These are phyloP conservation scores for Suillus subaureus DNA, from an alignment of 768 basidiomycete species.

Conservation along the genomic window DNA sequence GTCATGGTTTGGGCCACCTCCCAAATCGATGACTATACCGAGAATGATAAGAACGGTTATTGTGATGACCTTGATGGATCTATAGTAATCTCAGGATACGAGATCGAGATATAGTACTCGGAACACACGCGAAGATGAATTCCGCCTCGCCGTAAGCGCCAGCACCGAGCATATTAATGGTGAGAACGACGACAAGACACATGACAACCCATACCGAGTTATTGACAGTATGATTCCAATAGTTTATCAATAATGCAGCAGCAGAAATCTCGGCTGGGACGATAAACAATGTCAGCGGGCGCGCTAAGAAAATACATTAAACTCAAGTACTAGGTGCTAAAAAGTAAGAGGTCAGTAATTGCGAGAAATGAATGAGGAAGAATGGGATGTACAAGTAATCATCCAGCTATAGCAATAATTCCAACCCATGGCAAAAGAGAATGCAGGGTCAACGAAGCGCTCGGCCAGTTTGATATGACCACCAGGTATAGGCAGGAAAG, in stretches of 20 bases:
- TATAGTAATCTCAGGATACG: conserved; percentile 9
- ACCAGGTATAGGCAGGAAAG: conserved; percentile 77
- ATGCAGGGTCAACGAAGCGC: conserved; percentile 78
- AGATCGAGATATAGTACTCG: not conserved
- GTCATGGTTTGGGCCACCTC: conserved; percentile 84
- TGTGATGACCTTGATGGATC: conserved; percentile 88
- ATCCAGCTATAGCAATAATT: conserved; percentile 50
- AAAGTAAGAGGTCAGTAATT: conserved; percentile 29
- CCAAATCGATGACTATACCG: conserved; percentile 80
- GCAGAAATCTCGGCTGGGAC: conserved; percentile 34
- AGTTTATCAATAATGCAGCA: conserved; percentile 75
- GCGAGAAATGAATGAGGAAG: not conserved
- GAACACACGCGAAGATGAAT: conserved; percentile 73
- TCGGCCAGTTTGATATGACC: conserved; percentile 81
- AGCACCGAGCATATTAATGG: conserved; percentile 76
- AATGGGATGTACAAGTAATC: conserved; percentile 20
- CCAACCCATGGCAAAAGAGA: conserved; percentile 60
- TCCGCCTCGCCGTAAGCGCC: conserved; percentile 84
- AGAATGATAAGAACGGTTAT: conserved; percentile 72
- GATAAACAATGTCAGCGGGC: conserved; percentile 8
- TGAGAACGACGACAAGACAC: conserved; percentile 72
- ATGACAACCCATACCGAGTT: conserved; percentile 84
- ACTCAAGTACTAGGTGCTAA: not conserved
- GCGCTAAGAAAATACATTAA: not conserved
- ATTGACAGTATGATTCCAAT: conserved; percentile 60